Percentiles rank a stretch among this genome's conserved stretches.
Evolutionary conservation across 371 early-diverging fungal genomes (phyloP).

Genomic region (Actinomortierella wolfii): DNA sequence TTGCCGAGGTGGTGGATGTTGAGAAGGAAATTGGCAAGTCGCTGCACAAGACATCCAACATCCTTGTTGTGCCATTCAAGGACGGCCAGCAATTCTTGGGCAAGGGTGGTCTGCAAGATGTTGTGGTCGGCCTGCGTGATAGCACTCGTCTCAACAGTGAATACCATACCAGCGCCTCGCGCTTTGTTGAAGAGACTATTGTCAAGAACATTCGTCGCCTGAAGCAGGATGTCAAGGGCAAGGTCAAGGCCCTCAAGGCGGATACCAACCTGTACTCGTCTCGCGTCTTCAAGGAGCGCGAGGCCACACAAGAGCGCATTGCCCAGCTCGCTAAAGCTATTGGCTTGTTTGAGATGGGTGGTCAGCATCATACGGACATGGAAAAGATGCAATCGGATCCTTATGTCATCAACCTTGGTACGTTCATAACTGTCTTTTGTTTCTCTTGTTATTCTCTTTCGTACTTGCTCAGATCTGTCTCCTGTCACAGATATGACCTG

Average conservation of each 20-base stretch:
- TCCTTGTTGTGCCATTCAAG: slow-evolving; percentile 35
- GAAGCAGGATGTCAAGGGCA: slow-evolving; percentile 42
- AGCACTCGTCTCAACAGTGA: slow-evolving; percentile 30
- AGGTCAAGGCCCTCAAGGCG: slow-evolving; percentile 38
- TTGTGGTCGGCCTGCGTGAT: slow-evolving; percentile 26
- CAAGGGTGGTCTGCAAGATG: slow-evolving; percentile 38
- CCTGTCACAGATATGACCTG: too few relatives aligned
- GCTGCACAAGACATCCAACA: slow-evolving; percentile 30
- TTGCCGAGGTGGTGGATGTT: slow-evolving; percentile 25
- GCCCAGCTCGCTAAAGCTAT: slow-evolving; percentile 37
- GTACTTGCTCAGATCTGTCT: not conserved
- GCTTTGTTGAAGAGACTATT: slow-evolving; percentile 41
- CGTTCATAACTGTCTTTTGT: slow-evolving; percentile 4
- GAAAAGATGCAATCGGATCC: slow-evolving; percentile 39
- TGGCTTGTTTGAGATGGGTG: slow-evolving; percentile 34
- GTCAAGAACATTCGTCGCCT: slow-evolving; percentile 38
- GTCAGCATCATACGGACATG: slow-evolving; percentile 36
- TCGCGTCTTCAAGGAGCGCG: slow-evolving; percentile 43
- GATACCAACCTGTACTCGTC: slow-evolving; percentile 33
- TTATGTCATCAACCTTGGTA: slow-evolving; percentile 38
- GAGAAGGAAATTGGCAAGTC: slow-evolving; percentile 32
- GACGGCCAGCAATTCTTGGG: slow-evolving; percentile 44
- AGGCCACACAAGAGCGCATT: slow-evolving; percentile 33
- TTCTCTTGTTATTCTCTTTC: not conserved
- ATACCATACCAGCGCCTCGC: slow-evolving; percentile 34